These are phyloP conservation scores for Neurospora sp. DNA, from an alignment of 495 filamentous ascomycete species.

Conservation along the genomic window DNA sequence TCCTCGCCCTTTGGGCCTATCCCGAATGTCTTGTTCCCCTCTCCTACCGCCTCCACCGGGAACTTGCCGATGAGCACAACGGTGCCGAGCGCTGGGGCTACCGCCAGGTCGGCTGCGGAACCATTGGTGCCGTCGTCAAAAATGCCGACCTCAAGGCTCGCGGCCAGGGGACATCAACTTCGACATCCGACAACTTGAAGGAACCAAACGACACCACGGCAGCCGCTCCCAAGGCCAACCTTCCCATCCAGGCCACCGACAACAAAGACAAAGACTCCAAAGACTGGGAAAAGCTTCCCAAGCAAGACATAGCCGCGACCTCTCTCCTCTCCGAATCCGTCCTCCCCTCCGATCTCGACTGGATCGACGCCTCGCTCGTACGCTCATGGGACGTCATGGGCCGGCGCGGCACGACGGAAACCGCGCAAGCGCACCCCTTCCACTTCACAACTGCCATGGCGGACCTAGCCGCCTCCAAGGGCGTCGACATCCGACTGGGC, in stretches of 20 bases:
- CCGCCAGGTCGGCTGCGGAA: constrained; percentile 65
- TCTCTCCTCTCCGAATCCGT: constrained; percentile 48
- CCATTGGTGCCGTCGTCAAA: constrained; percentile 50
- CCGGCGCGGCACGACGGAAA: constrained; percentile 49
- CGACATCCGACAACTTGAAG: not conserved
- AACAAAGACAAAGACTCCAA: constrained; percentile 14
- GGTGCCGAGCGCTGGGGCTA: constrained; percentile 86
- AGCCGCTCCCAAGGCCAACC: constrained; percentile 14
- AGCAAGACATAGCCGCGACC: constrained; percentile 55
- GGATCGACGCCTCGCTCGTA: constrained; percentile 62
- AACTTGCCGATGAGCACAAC: constrained; percentile 76
- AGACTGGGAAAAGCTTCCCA: constrained; percentile 55
- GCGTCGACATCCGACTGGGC: constrained; percentile 61
- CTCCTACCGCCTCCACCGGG: constrained; percentile 72
- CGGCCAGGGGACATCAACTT: constrained; percentile 12
- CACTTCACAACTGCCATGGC: constrained; percentile 87
- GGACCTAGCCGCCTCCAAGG: constrained; percentile 63
- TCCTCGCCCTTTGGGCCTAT: constrained; percentile 90
- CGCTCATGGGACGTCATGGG: constrained; percentile 78
- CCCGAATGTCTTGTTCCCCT: constrained; percentile 76
- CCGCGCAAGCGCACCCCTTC: constrained; percentile 90
- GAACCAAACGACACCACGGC: constrained; percentile 2
- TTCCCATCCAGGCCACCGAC: constrained; percentile 20
- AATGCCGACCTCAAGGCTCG: constrained; percentile 23
- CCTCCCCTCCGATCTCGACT: constrained; percentile 75